Percentiles rank a stretch among this genome's conserved stretches.
phyloP scores from a whole-genome alignment of 345 rosid genomes.

The Salix dunnii region DNA sequence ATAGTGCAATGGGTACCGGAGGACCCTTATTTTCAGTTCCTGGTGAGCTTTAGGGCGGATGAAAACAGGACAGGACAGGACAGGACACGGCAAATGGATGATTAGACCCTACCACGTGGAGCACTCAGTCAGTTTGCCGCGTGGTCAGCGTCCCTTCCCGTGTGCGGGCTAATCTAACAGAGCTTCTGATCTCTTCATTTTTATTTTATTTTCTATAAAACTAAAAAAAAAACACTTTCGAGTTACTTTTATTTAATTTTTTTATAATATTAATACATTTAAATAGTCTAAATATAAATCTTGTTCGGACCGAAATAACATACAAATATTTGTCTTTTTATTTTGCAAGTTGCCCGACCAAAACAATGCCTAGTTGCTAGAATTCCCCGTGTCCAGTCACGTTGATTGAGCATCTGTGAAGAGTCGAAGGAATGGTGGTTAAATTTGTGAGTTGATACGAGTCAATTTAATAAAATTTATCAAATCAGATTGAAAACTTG shows the following conservation, averaged over 20 bases:
- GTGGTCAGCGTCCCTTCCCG: neutral
- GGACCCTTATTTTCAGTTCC: neutral
- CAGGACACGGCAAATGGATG: neutral
- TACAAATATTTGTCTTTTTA: neutral
- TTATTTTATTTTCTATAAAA: too few species aligned
- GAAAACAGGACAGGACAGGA: neutral
- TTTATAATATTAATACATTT: too few species aligned
- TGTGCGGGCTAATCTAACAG: neutral
- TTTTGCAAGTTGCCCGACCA: neutral
- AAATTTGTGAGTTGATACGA: too few species aligned
- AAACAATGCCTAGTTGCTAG: neutral
- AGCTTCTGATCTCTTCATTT: too few species aligned
- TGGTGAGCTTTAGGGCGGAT: neutral
- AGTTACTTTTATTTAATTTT: too few species aligned
- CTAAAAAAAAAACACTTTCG: too few species aligned
- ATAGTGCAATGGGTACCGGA: too few species aligned
- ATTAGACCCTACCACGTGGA: slow-evolving; percentile 24
- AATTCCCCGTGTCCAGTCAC: neutral
- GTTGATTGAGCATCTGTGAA: neutral
- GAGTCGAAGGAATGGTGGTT: too few species aligned
- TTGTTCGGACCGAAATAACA: too few species aligned
- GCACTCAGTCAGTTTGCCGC: neutral
- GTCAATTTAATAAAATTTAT: too few species aligned
- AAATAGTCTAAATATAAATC: too few species aligned
- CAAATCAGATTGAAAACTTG: too few species aligned